Evolutionary conservation across 768 basidiomycete genomes (phyloP), one percentile per base, ranked within the genome.

Genomic region (Russula brevipes): DNA sequence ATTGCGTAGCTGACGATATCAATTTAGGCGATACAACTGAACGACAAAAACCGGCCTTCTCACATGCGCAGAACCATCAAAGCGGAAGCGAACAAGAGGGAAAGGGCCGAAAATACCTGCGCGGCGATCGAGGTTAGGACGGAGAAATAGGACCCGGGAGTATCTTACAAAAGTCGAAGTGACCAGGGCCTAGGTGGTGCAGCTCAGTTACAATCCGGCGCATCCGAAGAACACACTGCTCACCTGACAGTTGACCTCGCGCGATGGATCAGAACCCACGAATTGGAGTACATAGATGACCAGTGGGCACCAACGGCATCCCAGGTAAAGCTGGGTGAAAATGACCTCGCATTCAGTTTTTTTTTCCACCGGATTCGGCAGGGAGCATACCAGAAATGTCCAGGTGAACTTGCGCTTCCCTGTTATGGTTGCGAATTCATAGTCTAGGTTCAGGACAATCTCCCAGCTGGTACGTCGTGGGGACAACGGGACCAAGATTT

Each of bases 381-480:
- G 33, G 19, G n/a, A 31, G 11, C 64, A 7, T 41, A 65, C 60
- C 30, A 36, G 57, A 45, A 65, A 63, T 5, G 61, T 45, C 64
- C 64, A 63, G 4, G 54, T 51, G 19, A 57, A 63, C 56, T 45
- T 57, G 38, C 64, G 60, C 56, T 63, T 57, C 9, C 51, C 38
- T 16, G 17, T 47, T 24, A 63, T 36, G 33, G 63, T n/a, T 16
- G 54, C 38, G 16, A 41, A 64, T 16, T 65, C 64, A 24, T 54
- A 65, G 31, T 31, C 55, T 38, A 65, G 4, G 33, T 49, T 58
- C 31, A 16, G 35, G 19, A 63, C 0, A 39, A 65, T 47, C 33
- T 65, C 64, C 64, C 64, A 65, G 50, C 64, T 63, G 16, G 36
- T 35, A 24, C 11, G 2, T 39, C 17, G 45, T 19, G 9, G 31